phyloP scores from a whole-genome alignment of 257 asterid species.

The Gentiana straminea region DNA sequence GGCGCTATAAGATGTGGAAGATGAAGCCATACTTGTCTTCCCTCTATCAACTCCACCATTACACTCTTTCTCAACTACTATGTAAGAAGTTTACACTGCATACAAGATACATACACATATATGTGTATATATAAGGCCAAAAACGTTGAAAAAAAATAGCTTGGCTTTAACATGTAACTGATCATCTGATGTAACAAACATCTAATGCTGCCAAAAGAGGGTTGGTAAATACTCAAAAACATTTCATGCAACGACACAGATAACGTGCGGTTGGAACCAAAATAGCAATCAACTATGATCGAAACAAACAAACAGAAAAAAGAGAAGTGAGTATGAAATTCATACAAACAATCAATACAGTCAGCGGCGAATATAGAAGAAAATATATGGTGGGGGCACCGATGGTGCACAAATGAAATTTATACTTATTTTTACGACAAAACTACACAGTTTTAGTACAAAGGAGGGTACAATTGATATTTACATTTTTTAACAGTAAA shows the following conservation, averaged over 20 bases:
- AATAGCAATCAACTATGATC: neutral
- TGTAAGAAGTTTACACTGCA: constrained; percentile 7
- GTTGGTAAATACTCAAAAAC: neutral
- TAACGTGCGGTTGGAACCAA: constrained; percentile 1
- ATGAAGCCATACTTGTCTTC: constrained; percentile 20
- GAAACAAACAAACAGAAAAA: too few species aligned
- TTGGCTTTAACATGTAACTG: neutral
- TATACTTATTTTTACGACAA: too few species aligned
- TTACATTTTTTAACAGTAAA: too few species aligned
- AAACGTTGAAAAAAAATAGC: neutral
- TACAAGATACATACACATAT: neutral
- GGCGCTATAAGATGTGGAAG: constrained; percentile 18
- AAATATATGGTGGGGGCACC: neutral
- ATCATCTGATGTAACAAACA: constrained; percentile 11
- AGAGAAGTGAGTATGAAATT: too few species aligned
- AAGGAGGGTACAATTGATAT: too few species aligned
- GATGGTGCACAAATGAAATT: too few species aligned
- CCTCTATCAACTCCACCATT: constrained; percentile 24
- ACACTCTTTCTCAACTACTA: constrained; percentile 28
- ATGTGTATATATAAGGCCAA: neutral
- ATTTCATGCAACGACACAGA: neutral
- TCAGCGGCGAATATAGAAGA: neutral
- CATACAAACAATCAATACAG: too few species aligned
- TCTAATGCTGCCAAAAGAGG: neutral
- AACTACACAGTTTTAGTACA: too few species aligned